A percentile compares a stretch with the other conserved stretches of the same genome.
Conservation (phyloP, 257 asterid genomes). For the Solanum gracilifrons region DNA sequence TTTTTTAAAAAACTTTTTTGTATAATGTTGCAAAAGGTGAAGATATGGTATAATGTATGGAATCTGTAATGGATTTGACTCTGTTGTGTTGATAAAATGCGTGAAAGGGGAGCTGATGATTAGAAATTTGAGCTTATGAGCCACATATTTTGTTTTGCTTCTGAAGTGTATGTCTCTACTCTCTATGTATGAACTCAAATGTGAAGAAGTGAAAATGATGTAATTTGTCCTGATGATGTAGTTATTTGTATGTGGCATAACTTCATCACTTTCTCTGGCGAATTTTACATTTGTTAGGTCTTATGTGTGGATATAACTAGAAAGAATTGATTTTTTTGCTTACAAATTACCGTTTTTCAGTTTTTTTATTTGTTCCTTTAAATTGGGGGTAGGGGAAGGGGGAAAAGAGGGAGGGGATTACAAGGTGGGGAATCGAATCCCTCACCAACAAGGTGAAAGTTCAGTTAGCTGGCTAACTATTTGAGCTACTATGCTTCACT, state of each 20-base stretch:
- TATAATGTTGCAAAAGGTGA: neutral
- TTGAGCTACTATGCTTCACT: neutral
- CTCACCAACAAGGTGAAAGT: neutral
- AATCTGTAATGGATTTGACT: neutral
- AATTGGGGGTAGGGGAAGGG: neutral
- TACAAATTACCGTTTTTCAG: neutral
- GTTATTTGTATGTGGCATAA: neutral
- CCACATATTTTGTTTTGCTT: neutral
- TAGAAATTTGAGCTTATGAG: neutral
- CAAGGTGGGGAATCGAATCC: neutral
- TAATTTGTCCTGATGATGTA: neutral
- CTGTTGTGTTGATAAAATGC: neutral
- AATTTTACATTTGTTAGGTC: neutral
- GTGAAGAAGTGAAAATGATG: neutral
- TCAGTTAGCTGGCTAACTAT: neutral
- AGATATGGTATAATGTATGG: neutral
- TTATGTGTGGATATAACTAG: neutral
- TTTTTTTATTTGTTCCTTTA: neutral
- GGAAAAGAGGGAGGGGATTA: neutral
- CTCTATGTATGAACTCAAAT: neutral
- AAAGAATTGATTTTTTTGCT: neutral
- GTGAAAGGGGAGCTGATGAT: neutral
- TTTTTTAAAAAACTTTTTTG: too few species aligned
- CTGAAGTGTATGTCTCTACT: neutral
- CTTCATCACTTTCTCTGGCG: neutral